Evolutionary conservation across 2,329 filamentous ascomycete species (phyloP).

Genomic region (Colletotrichum echinochloae): DNA sequence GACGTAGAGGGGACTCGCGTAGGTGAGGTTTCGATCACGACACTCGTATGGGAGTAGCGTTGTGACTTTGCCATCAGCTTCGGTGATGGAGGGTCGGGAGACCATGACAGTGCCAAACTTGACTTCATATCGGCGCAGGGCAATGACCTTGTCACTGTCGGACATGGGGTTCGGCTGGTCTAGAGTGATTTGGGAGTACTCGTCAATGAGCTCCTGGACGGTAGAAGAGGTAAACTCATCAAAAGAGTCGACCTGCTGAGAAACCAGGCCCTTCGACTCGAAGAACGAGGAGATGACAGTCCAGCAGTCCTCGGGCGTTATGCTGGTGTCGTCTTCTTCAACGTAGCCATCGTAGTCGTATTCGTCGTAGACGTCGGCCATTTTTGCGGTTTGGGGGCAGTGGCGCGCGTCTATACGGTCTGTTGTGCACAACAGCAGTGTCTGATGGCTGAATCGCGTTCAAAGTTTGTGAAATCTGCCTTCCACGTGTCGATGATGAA

Average conservation of each 20-base stretch:
- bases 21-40: slow-evolving; percentile 94
- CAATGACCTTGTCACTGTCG: slow-evolving; percentile 81
- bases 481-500: background rate
- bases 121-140: slow-evolving; percentile 92
- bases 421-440: background rate
- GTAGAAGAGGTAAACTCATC: slow-evolving; percentile 96
- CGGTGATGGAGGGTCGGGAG: slow-evolving; percentile 89
- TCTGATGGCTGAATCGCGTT: background rate
- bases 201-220: slow-evolving; percentile 93
- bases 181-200: slow-evolving; percentile 91
- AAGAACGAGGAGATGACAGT: slow-evolving; percentile 98
- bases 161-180: slow-evolving; percentile 89
- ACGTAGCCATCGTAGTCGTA: slow-evolving; percentile 76
- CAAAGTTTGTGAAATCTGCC: background rate
- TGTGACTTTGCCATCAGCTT: slow-evolving; percentile 89
- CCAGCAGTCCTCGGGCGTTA: slow-evolving; percentile 99
- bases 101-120: slow-evolving; percentile 93
- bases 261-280: slow-evolving; percentile 93
- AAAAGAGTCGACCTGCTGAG: slow-evolving; percentile 98
- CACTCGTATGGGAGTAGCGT: slow-evolving; percentile 94
- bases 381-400: slow-evolving; percentile 46
- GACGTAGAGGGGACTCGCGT: slow-evolving; percentile 90
- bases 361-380: slow-evolving; percentile 69
- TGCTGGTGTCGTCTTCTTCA: slow-evolving; percentile 74
- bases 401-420: background rate